Base-by-base conservation (phyloP, 352 stramenopile genomes). In the Phytophthora agathidicida region DNA sequence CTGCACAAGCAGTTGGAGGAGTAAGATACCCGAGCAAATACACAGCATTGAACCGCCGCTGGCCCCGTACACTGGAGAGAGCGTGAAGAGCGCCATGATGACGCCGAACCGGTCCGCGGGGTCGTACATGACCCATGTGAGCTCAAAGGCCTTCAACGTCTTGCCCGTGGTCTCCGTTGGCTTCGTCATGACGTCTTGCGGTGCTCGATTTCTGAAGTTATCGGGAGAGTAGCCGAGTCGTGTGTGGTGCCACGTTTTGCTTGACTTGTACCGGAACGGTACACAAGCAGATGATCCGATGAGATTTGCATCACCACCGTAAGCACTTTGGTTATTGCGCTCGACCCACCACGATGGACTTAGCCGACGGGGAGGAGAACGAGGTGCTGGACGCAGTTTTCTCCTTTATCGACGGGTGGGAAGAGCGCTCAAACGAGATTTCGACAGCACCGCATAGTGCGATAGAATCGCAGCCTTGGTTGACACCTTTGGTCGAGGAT, bases 81-180 rank as follows among this genome's bases (percentile, higher is more conserved):
- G 74, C 43, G 83, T 91, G 51, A 87, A 80, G 50, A 94, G 75
- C 50, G 81, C 85, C 42, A 93, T 62, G 42, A 90, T 43, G 22
- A 75, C 55, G 22, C 85, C 83, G n/a, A 90, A 75, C n/a, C 77
- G 81, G 42, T 94, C 85, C 3, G 65, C 62, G 3, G 77, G 71
- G 49, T 93, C 78, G 60, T 93, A 94, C 26, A 89, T 73, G 37
- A 94, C 83, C 75, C 79, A 93, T 45, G 83, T 91, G 59, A 83
- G 75, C 69, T 91, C 76, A 45, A 90, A 92, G 32, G 81, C 73
- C 54, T 89, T 60, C 4, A 64, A 32, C 19, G 43, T 8, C 19
- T 63, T 68, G 59, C 37, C 59, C 42, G 51, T 68, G 22, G 59
- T 35, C 48, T 60, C 48, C 42, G 10, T 28, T 33, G 23, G 17